Evolutionary conservation across 1,284 basidiomycete genomes (phyloP).

Genomic region (Xerocomus nothofagi): DNA sequence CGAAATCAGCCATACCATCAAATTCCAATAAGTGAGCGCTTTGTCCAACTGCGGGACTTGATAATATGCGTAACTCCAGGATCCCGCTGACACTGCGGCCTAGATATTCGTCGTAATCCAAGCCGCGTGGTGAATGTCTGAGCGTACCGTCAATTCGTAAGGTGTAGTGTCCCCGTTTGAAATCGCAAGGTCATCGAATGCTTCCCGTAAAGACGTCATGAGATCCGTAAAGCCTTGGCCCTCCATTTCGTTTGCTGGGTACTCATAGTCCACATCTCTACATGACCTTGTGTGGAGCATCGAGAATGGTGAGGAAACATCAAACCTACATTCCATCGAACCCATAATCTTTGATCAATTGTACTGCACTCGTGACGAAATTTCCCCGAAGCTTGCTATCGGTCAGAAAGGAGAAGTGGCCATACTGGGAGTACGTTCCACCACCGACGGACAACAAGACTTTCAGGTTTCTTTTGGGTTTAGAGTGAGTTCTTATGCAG

Average conservation of each 20-base stretch:
- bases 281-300: neutral
- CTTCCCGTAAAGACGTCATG: constrained; percentile 53
- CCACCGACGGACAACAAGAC: constrained; percentile 79
- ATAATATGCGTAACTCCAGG: constrained; percentile 65
- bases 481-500: constrained; percentile 7
- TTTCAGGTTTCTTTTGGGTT: constrained; percentile 63
- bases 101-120: constrained; percentile 2
- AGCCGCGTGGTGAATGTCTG: neutral
- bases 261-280: constrained; percentile 74
- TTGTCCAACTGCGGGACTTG: constrained; percentile 72
- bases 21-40: constrained; percentile 83
- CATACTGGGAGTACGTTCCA: constrained; percentile 68
- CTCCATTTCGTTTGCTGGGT: constrained; percentile 49
- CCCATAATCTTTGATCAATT: constrained; percentile 82
- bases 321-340: constrained; percentile 76
- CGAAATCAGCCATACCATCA: constrained; percentile 66
- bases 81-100: constrained; percentile 61
- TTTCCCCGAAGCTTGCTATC: constrained; percentile 53
- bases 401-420: constrained; percentile 66
- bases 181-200: constrained; percentile 50
- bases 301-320: neutral
- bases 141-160: constrained; percentile 53
- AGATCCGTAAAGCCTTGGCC: constrained; percentile 62
- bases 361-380: constrained; percentile 74
- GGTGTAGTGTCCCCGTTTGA: constrained; percentile 60